Percentiles rank a stretch among this genome's conserved stretches.
These are phyloP conservation scores for Malus asiatica DNA, from an alignment of 306 rosid species.

Conservation along the genomic window DNA sequence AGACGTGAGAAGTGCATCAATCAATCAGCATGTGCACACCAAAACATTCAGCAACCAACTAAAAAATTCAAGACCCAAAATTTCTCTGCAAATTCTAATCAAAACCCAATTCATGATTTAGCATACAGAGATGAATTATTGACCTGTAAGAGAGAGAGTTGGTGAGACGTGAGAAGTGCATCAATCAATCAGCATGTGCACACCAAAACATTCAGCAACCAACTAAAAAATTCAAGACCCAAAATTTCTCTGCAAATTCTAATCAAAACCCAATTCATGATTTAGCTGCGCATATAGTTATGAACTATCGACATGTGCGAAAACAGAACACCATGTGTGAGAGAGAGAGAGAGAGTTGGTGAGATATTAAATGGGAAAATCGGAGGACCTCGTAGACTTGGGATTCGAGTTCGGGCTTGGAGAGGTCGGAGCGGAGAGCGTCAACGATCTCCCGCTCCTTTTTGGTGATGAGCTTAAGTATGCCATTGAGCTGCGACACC, in stretches of 20 bases:
- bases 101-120: neutral
- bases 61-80: neutral
- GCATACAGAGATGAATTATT: neutral
- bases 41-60: neutral
- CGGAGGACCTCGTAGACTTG: constrained; percentile 48
- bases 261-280: neutral
- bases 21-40: neutral
- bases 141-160: neutral
- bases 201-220: neutral
- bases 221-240: neutral
- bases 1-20: neutral
- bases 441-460: constrained; percentile 31
- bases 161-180: neutral
- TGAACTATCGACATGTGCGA: neutral
- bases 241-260: neutral
- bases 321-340: neutral
- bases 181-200: too few species aligned
- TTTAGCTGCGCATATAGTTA: neutral
- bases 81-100: neutral
- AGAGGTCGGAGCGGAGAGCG: constrained; percentile 43
- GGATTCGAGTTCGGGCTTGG: constrained; percentile 66
- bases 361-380: neutral
- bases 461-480: constrained; percentile 12
- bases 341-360: neutral
- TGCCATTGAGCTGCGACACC: constrained; percentile 28